These are phyloP conservation scores for Ramularia endophylla DNA, from an alignment of 2,329 filamentous ascomycete genomes.

Conservation along the genomic window DNA sequence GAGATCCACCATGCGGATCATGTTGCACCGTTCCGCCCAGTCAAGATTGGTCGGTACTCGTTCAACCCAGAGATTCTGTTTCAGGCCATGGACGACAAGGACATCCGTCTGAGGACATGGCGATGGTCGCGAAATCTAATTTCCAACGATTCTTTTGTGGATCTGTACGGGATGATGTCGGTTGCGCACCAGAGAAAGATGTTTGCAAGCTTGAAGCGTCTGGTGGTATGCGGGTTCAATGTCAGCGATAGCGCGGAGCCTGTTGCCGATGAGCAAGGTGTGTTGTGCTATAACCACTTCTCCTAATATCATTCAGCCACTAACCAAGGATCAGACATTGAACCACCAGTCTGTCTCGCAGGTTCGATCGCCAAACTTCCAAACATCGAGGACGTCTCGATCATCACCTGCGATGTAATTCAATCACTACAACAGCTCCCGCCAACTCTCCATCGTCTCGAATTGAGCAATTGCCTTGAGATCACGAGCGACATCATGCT, in stretches of 20 bases:
- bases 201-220: conserved; percentile 52
- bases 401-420: conserved; percentile 69
- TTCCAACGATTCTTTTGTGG: conserved; percentile 9
- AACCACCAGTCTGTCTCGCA: conserved; percentile 26
- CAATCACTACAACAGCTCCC: conserved; percentile 65
- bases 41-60: conserved; percentile 54
- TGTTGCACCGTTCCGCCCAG: conserved; percentile 58
- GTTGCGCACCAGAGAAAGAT: conserved; percentile 32
- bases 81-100: conserved; percentile 50
- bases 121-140: conserved; percentile 45
- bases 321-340: no score
- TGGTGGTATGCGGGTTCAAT: conserved; percentile 48
- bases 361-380: conserved; percentile 54
- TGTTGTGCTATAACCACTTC: no score
- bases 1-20: conserved; percentile 68
- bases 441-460: conserved; percentile 58
- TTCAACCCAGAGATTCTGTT: conserved; percentile 61
- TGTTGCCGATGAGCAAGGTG: conserved; percentile 21
- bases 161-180: conserved; percentile 23
- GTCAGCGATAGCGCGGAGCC: conserved; percentile 23
- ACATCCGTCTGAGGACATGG: conserved; percentile 45
- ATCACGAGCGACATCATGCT: conserved; percentile 62
- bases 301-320: conserved; percentile 28
- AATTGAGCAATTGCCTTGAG: conserved; percentile 73
- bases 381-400: conserved; percentile 59